Base-by-base conservation (phyloP, 164 flowering plant genomes). In the Warburgia ugandensis region DNA sequence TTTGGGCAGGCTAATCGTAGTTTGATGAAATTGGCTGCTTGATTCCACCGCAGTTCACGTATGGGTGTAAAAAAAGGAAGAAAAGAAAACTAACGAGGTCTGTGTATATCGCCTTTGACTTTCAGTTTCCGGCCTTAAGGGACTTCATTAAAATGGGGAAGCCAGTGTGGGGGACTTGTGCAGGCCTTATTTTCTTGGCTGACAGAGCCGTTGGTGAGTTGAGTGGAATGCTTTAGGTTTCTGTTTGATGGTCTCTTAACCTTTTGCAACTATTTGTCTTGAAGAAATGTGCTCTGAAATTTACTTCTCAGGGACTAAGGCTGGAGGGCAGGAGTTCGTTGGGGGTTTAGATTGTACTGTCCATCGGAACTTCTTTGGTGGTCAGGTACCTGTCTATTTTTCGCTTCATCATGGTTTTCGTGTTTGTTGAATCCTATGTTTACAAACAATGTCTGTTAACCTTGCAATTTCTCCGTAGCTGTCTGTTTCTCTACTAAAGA, bases 91-190 rank as follows among this genome's bases (percentile, higher is more conserved):
- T 28, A 27, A 21, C 14, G n/a, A 20, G 19, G 21, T 33, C 21
- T 23, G 29, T 23, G 21, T 6, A 35, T 23, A 11, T 35, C 9
- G 28, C 31, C 17, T 53, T 25, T 53, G 22, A 6, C 33, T 29
- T 66, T 60, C 65, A 88, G 97, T 88, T 92, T 68, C 99, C 99
- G 29, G 94, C 97, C 26, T 48, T 92, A 54, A 76, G 99, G 0
- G 88, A 86, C 41, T 92, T 88, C 68, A 85, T 92, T 13, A 73
- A 77, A 70, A 63, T 67, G 79, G 99, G 99, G 58, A 92, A 88
- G 58, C 95, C 99, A 46, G 96, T 88, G 41, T 92, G 96, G 96
- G 99, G 99, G 29, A 92, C 99, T 10, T 88, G 99, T 74, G 99
- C 99, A 44, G 95, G 96, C 42, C 90, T 92, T 52, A 92, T 88